These are phyloP conservation scores for Pestalotiopsis sp. DNA, from an alignment of 2,329 filamentous ascomycete genomes.

Conservation along the genomic window DNA sequence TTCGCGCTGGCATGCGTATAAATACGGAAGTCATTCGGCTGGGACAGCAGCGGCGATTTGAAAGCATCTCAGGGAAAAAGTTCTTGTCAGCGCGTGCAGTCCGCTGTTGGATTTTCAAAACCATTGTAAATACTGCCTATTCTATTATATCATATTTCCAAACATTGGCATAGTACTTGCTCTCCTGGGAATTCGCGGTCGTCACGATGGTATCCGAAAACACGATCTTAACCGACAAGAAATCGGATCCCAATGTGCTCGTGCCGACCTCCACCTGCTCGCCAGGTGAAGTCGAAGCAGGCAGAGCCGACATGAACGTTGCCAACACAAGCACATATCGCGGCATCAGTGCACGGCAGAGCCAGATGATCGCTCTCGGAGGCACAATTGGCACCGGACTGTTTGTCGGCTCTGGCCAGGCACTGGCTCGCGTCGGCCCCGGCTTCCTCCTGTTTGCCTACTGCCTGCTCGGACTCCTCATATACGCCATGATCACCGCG, in stretches of 20 bases:
- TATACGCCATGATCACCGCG: conserved; percentile 54
- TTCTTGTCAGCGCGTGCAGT: no score
- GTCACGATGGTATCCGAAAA: not conserved
- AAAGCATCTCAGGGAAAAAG: no score
- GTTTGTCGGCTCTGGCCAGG: conserved; percentile 40
- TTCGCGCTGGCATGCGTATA: no score
- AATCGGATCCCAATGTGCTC: not conserved
- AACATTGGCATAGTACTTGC: no score
- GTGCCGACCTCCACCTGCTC: not conserved
- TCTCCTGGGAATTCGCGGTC: no score
- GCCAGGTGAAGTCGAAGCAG: not conserved
- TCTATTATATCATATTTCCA: no score
- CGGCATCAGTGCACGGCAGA: conserved; percentile 9
- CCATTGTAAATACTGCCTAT: no score
- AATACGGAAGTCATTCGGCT: no score
- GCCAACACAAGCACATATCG: conserved; percentile 2
- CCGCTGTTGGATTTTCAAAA: no score
- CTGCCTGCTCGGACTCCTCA: conserved; percentile 51
- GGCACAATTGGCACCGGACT: conserved; percentile 40
- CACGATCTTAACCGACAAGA: not conserved
- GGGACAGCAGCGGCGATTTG: no score
- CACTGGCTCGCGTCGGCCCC: conserved; percentile 23
- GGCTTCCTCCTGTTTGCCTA: conserved; percentile 47
- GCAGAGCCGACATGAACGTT: not conserved
- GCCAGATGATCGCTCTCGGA: conserved; percentile 19